Conservation (phyloP, 306 rosid species). For the Prunus dulcis region DNA sequence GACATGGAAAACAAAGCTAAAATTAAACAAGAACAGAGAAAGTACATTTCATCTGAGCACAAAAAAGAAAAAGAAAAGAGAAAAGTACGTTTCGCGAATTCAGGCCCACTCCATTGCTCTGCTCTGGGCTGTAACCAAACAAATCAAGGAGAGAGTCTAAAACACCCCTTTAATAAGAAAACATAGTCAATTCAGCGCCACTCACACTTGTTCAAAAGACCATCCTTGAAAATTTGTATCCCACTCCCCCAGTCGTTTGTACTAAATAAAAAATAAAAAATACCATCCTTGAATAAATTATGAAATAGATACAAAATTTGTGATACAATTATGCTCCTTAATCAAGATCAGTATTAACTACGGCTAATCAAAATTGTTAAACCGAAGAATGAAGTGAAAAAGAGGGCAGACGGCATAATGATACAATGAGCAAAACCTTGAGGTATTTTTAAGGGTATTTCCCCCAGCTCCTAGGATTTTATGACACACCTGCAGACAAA, state of each 20-base stretch:
- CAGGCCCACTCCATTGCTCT: too few relatives aligned
- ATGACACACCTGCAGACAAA: neutral
- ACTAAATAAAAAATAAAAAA: neutral
- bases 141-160: too few relatives aligned
- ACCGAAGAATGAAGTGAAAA: neutral
- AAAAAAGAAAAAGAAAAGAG: too few relatives aligned
- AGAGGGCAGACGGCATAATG: neutral
- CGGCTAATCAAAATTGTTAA: neutral
- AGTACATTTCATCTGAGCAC: too few relatives aligned
- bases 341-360: neutral
- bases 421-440: neutral
- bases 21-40: too few relatives aligned
- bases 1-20: too few relatives aligned
- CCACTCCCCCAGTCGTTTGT: neutral
- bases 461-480: neutral
- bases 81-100: too few relatives aligned
- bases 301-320: neutral
- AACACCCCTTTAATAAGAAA: too few relatives aligned
- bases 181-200: neutral
- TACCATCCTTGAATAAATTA: neutral
- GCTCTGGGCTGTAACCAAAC: too few relatives aligned
- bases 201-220: neutral
- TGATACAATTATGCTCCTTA: neutral
- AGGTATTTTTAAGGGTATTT: neutral
- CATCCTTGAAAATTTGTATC: neutral